phyloP scores from a whole-genome alignment of 306 rosid genomes.

The Rosa multiflora region DNA sequence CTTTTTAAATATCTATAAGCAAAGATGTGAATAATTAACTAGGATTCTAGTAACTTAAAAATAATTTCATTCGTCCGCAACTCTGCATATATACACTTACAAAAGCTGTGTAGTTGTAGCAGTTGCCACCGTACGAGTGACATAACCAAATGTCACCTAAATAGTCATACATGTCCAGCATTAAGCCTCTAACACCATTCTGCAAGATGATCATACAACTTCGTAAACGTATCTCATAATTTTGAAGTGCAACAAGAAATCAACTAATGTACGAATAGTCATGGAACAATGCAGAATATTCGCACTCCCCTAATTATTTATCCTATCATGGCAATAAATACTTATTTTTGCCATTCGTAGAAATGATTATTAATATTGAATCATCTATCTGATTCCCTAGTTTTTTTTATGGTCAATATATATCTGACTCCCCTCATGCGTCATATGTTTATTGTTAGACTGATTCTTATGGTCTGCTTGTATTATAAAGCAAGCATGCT shows the following conservation, averaged over 20 bases:
- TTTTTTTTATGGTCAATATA: background rate
- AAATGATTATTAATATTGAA: background rate
- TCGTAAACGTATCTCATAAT: slow-evolving; percentile 9
- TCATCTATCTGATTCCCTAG: background rate
- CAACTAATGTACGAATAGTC: background rate
- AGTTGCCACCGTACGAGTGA: slow-evolving; percentile 68
- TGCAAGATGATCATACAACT: slow-evolving; percentile 36
- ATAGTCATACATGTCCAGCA: slow-evolving; percentile 94
- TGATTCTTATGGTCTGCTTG: background rate
- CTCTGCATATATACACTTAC: slow-evolving; percentile 47
- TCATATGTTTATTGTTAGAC: background rate
- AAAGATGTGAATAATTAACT: background rate
- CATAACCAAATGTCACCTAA: slow-evolving; percentile 82
- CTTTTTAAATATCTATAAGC: background rate
- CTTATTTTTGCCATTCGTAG: background rate
- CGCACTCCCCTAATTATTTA: background rate
- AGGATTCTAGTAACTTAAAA: background rate
- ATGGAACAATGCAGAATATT: background rate
- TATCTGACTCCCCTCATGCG: background rate
- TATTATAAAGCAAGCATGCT: background rate
- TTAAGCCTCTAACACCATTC: slow-evolving; percentile 85
- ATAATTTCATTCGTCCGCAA: background rate
- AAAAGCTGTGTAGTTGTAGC: slow-evolving; percentile 86
- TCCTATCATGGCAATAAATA: background rate
- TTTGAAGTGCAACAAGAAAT: background rate